Evolutionary conservation across 192 early-diverging fungal genomes (phyloP).

Genomic region (Backusella morwellensis): DNA sequence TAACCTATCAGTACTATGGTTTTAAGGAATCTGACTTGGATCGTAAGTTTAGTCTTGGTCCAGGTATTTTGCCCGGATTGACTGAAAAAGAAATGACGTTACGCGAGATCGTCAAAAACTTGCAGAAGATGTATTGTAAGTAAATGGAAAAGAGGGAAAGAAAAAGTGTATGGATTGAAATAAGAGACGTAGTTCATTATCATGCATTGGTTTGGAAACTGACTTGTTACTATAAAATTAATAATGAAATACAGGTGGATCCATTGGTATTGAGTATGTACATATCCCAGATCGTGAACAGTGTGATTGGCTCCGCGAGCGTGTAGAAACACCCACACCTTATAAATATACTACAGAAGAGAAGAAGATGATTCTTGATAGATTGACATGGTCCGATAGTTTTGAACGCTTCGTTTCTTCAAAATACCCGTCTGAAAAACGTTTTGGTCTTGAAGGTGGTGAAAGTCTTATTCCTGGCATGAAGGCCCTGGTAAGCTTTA

Average conservation of each 20-base stretch:
- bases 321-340: slow-evolving; percentile 86
- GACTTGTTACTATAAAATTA: background rate
- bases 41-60: slow-evolving; percentile 86
- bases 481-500: slow-evolving; percentile 79
- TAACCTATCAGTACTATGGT: slow-evolving; percentile 86
- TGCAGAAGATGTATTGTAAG: slow-evolving; percentile 86
- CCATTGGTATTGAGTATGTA: slow-evolving; percentile 94
- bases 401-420: slow-evolving; percentile 95
- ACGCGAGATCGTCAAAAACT: slow-evolving; percentile 80
- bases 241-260: slow-evolving; percentile 52
- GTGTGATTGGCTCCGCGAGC: slow-evolving; percentile 94
- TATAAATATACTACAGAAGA: slow-evolving; percentile 86
- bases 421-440: slow-evolving; percentile 96
- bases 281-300: slow-evolving; percentile 94
- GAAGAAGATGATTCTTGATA: slow-evolving; percentile 90
- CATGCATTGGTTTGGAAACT: background rate
- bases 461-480: slow-evolving; percentile 97
- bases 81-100: slow-evolving; percentile 78
- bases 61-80: slow-evolving; percentile 91
- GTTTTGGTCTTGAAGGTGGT: slow-evolving; percentile 97
- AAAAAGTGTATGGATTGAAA: background rate
- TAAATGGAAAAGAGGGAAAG: background rate
- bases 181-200: background rate
- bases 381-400: slow-evolving; percentile 93
- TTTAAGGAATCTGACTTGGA: slow-evolving; percentile 92